Evolutionary conservation across 2,329 filamentous ascomycete genomes (phyloP), one percentile per base, ranked within the genome.

Genomic region (Botrytis squamosa): DNA sequence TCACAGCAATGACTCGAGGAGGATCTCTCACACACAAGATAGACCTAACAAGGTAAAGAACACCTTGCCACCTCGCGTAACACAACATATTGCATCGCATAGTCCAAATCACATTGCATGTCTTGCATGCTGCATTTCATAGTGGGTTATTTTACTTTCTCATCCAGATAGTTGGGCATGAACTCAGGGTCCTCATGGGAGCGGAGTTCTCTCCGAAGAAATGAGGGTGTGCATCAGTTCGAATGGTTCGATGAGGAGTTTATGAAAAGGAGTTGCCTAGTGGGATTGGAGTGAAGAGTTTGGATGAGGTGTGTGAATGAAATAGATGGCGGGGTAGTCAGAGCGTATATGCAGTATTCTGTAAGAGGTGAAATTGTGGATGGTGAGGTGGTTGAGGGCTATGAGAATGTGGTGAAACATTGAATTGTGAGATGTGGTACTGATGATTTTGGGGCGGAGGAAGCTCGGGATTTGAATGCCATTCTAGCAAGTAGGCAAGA

Each of bases 401-500:
- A 46, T 42, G n/a, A n/a, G 10, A 3, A 44, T 59, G 49, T n/a
- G 7, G 67, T 70, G 67, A 6, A 62, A 62, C 67, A 38, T 70
- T 33, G 38, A n/a, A 55, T 44, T 25, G 52, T 60, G 67, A n/a
- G 42, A 70, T 70, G 67, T 59, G n/a, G 18, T 25, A 46, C 52
- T 42, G n/a, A 12, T 44, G 20, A 12, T 60, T 44, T 25, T 44
- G 25, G 8, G 12, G 33, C 49, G 12, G 44, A 6, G 20, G 4
- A 69, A 20, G 36, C 20, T 59, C 12, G 10, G 66, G 8, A 12
- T 36, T 20, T 65, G n/a, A 5, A 67, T 36, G 33, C 10, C 1
- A 16, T 20, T 10, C 2, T 5, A 9, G 42, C 12, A 52, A n/a
- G 29, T 1, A 36, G 20, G 33, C 18, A 22, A 7, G 16, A n/a